These are phyloP conservation scores for Peronospora farinosa DNA, from an alignment of 352 stramenopile genomes.

Conservation along the genomic window DNA sequence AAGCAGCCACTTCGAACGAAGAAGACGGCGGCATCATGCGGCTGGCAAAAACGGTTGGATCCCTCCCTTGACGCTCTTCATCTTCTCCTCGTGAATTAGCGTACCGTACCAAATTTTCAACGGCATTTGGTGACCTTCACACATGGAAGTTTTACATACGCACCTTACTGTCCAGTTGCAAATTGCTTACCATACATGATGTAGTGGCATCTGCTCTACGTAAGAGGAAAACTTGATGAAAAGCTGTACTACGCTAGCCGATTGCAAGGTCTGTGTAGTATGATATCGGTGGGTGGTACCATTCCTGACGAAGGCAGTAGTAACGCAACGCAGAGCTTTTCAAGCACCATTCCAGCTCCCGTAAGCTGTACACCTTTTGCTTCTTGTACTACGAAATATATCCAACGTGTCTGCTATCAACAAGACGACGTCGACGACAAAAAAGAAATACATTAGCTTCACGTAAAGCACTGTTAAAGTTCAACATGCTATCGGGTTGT, in stretches of 20 bases:
- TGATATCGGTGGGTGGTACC: background rate
- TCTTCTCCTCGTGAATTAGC: constrained; percentile 17
- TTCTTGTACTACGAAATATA: background rate
- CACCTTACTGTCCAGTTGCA: background rate
- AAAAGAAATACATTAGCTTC: constrained; percentile 6
- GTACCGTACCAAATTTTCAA: constrained; percentile 20
- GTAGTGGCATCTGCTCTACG: background rate
- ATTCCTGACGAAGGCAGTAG: background rate
- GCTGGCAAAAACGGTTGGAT: constrained; percentile 7
- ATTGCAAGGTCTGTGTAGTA: background rate
- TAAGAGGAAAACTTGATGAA: no score
- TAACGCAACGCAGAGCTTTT: background rate
- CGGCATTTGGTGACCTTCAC: constrained; percentile 13
- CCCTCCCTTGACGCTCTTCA: constrained; percentile 3
- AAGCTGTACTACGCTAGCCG: no score
- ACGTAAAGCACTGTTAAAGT: constrained; percentile 7
- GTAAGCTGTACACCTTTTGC: background rate
- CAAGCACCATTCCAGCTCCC: background rate
- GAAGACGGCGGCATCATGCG: constrained; percentile 7
- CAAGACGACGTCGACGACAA: background rate
- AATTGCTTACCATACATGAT: background rate
- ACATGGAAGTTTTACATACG: constrained; percentile 22
- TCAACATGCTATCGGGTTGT: constrained; percentile 13
- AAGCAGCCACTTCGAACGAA: constrained; percentile 13
- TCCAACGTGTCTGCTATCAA: constrained; percentile 4